A percentile compares a stretch with the other conserved stretches of the same genome.
Evolutionary conservation across 371 early-diverging fungal species (phyloP).

Genomic region (Saksenaea oblongispora): DNA sequence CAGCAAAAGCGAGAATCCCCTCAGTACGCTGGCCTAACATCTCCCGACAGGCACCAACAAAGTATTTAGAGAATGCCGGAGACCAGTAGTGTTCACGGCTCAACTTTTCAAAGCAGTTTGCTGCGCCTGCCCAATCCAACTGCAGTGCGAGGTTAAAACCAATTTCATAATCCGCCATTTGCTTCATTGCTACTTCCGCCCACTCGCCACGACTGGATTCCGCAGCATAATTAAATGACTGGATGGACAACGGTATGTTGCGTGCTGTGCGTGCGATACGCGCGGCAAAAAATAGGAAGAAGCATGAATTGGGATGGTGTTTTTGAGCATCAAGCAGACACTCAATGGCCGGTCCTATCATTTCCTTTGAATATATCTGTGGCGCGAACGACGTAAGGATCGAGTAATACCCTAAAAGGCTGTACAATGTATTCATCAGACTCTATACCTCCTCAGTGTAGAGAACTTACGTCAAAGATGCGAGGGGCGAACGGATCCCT

Average conservation of each 20-base stretch:
- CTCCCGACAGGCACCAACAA: conserved; percentile 59
- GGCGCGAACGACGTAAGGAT: conserved; percentile 54
- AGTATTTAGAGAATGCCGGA: conserved; percentile 58
- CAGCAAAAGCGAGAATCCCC: conserved; percentile 51
- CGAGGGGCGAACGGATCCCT: conserved; percentile 61
- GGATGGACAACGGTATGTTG: conserved; percentile 52
- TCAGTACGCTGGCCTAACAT: conserved; percentile 53
- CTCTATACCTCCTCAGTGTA: background rate
- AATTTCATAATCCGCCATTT: conserved; percentile 60
- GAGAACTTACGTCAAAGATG: conserved; percentile 53
- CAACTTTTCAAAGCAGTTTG: conserved; percentile 46
- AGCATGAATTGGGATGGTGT: conserved; percentile 58
- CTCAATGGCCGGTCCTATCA: conserved; percentile 54
- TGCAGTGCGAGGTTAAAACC: conserved; percentile 59
- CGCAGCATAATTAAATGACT: conserved; percentile 51
- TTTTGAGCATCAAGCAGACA: conserved; percentile 57
- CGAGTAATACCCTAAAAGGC: conserved; percentile 50
- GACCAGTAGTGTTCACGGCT: conserved; percentile 62
- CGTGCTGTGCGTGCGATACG: conserved; percentile 55
- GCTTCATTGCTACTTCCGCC: conserved; percentile 54
- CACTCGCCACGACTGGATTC: conserved; percentile 59
- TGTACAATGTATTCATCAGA: conserved; percentile 13
- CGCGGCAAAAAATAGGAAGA: conserved; percentile 62
- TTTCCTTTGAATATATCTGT: conserved; percentile 39
- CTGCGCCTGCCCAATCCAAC: conserved; percentile 57